Evolutionary conservation across 768 basidiomycete species (phyloP), one percentile per base, ranked within the genome.

Genomic region (Mycena venus): DNA sequence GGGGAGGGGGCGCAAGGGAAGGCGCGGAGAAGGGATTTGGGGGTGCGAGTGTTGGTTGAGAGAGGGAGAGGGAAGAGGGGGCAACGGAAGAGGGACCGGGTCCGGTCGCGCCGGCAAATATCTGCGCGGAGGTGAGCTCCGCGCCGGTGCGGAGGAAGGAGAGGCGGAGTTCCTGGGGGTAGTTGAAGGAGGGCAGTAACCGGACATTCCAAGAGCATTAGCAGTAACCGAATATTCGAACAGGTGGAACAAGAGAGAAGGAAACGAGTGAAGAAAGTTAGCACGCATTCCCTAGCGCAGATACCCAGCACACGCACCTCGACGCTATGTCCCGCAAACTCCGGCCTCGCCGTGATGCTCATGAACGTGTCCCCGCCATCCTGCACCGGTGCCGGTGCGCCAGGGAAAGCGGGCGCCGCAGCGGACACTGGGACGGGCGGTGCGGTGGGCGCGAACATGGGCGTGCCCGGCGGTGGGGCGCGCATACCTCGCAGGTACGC

Each of bases 101-200:
- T 25, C 21, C 9, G 4, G 44, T 17, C 36, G n/a, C 12, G 27
- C 25, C 38, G 27, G 72, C 38, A 29, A 73, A 47, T 4, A 77
- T 67, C 44, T 77, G 75, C 25, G 75, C 75, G 34, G 72, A 74
- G 49, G 72, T 77, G 61, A 74, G 75, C 65, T 77, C 75, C 2
- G 68, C 63, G 49, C 84, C 81, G 31, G 85, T 81, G 34, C 81
- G 77, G 31, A 79, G 77, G 65, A 67, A 83, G 2, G 86, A 85
- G 72, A 88, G 68, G 61, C 86, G 86, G 47, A 86, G 84, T 80
- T 88, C 87, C 87, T 88, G 74, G 23, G 19, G 63, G 40, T n/a
- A n/a, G n/a, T n/a, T n/a, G 25, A 32, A 14, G 34, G 8, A 25
- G 34, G 63, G 19, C 21, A 21, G 34, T 4, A n/a, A n/a, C n/a